These are phyloP conservation scores for Dipodascus geniculatus DNA, from an alignment of 805 yeast species.

Conservation along the genomic window DNA sequence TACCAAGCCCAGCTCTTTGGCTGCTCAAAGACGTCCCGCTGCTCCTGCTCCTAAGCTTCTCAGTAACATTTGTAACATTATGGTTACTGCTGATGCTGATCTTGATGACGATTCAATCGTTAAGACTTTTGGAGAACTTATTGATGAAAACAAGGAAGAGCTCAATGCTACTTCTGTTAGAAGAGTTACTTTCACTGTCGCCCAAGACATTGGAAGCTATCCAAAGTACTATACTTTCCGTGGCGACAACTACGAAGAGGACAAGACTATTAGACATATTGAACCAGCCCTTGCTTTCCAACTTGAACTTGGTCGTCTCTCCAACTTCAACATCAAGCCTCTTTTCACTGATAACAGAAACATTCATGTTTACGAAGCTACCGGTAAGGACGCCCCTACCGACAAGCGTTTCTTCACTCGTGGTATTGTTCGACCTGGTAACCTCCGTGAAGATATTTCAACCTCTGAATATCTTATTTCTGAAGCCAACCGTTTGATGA, in stretches of 20 bases:
- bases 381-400: slow-evolving; percentile 83
- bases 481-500: slow-evolving; percentile 92
- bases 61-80: slow-evolving; percentile 74
- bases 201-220: slow-evolving; percentile 71
- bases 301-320: slow-evolving; percentile 84
- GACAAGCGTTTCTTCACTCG: slow-evolving; percentile 95
- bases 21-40: slow-evolving; percentile 33
- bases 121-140: slow-evolving; percentile 46
- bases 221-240: slow-evolving; percentile 95
- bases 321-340: slow-evolving; percentile 90
- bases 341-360: slow-evolving; percentile 94
- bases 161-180: slow-evolving; percentile 65
- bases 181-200: slow-evolving; percentile 86
- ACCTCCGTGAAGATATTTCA: slow-evolving; percentile 83
- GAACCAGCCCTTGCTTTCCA: slow-evolving; percentile 98
- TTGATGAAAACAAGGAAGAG: slow-evolving; percentile 60
- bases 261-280: slow-evolving; percentile 89
- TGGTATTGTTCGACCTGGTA: slow-evolving; percentile 94
- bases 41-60: slow-evolving; percentile 26
- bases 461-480: slow-evolving; percentile 91
- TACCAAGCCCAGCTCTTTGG: slow-evolving; percentile 32
- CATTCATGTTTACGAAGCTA: slow-evolving; percentile 94
- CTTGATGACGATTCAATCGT: slow-evolving; percentile 58
- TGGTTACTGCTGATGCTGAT: slow-evolving; percentile 66
- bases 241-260: slow-evolving; percentile 77